Base-by-base conservation (phyloP, 2,329 filamentous ascomycete genomes). In the Sclerotinia minor region DNA sequence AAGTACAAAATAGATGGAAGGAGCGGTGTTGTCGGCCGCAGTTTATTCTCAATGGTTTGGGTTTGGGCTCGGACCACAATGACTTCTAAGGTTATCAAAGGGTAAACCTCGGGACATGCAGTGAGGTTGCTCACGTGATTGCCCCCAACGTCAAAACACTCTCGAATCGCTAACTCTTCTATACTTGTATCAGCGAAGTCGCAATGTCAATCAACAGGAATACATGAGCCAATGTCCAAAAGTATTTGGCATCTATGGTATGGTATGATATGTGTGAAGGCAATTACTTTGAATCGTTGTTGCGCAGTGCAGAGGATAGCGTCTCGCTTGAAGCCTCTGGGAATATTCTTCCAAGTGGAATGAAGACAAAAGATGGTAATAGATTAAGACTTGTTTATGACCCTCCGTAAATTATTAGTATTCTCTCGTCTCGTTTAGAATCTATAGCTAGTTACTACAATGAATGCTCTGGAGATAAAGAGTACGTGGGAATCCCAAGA, bases 1-100 rank as follows among this genome's bases (percentile, higher is more conserved):
- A 50, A 44, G 45, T 61, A 38, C 5, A 21, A 61, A 26, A 63
- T 50, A 50, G 59, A 35, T 38, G 50, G 59, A 63, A 63, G 59
- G 26, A 15, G 59, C 59, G 59, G 59, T 63, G 59, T 63, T 63
- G 26, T 63, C 59, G 59, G 59, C 59, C 59, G 59, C 59, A 63
- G 59, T 38, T 38, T 19, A 38, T 50, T n/a, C 15, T 41, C 38
- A 57, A 57, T 47, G 45, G 17, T 47, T 47, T 7, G 32, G 45
- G 17, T 47, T 47, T 7, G 32, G 3, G 59, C 59, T 38, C 45
- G 59, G 59, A 63, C 45, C 59, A 50, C 2, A 19, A 26, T 7
- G 21, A n/a, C n/a, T 38, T 7, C n/a, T n/a, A n/a, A n/a, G n/a
- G n/a, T 29, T 38, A 9, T 38, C 26, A 38, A n/a, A 29, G 45